These are phyloP conservation scores for Neofusicoccum cordaticola DNA, from an alignment of 2,329 filamentous ascomycete species.

Conservation along the genomic window DNA sequence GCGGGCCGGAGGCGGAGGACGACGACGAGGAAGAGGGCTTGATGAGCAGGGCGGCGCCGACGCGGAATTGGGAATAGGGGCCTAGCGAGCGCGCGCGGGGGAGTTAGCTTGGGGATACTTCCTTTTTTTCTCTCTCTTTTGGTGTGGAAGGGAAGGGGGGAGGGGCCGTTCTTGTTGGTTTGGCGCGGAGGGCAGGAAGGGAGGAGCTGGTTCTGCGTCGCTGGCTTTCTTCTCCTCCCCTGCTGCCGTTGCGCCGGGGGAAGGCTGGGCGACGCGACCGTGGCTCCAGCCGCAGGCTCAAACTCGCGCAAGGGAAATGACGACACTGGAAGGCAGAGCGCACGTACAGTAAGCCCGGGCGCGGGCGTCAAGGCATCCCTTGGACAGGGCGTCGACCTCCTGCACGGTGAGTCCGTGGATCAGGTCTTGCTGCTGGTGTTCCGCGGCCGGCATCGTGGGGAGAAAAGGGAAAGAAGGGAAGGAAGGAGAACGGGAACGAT, in stretches of 20 bases:
- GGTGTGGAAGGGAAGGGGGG: neutral
- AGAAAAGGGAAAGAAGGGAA: neutral
- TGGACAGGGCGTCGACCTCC: conserved; percentile 65
- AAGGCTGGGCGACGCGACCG: too few species aligned
- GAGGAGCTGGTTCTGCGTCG: neutral
- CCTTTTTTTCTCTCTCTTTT: too few species aligned
- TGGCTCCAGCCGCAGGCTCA: too few species aligned
- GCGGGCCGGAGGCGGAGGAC: conserved; percentile 30
- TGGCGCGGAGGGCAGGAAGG: neutral
- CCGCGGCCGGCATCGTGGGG: conserved; percentile 7
- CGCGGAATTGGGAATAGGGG: conserved; percentile 87
- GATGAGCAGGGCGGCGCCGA: conserved; percentile 74
- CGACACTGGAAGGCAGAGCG: too few species aligned
- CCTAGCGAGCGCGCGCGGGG: conserved; percentile 38
- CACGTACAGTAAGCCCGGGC: conserved; percentile 71
- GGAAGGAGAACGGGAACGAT: neutral
- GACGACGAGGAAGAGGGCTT: conserved; percentile 20
- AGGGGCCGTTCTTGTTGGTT: neutral
- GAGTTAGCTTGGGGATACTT: neutral
- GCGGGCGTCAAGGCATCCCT: conserved; percentile 68
- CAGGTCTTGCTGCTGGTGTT: neutral
- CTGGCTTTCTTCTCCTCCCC: too few species aligned
- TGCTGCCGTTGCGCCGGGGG: too few species aligned
- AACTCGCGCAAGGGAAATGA: conserved; percentile 19
- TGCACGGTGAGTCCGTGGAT: conserved; percentile 53